Conservation (phyloP, 768 basidiomycete genomes). For the Gautieria morchelliformis region DNA sequence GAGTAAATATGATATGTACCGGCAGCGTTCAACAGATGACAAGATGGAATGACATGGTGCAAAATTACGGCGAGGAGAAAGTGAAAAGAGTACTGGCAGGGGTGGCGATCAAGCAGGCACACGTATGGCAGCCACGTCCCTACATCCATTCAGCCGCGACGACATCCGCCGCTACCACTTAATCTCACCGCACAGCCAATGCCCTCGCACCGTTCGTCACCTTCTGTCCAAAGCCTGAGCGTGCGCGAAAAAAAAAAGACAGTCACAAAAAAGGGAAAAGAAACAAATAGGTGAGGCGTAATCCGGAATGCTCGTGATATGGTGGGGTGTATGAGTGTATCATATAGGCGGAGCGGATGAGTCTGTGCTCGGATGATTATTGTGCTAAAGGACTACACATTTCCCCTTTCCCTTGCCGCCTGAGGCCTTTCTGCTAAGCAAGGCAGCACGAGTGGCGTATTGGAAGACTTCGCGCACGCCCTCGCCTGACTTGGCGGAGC, state of each 20-base stretch:
- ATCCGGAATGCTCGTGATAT: background rate
- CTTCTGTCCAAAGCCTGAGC: background rate
- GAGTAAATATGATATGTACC: no score
- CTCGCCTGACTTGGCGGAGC: constrained; percentile 92
- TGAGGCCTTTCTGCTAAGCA: constrained; percentile 41
- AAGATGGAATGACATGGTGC: no score
- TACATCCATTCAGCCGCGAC: no score
- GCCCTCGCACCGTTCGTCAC: background rate
- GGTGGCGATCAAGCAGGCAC: no score
- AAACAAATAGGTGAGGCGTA: background rate
- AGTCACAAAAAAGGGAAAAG: background rate
- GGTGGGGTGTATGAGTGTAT: background rate
- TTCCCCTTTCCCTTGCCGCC: constrained; percentile 14
- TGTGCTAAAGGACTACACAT: constrained; percentile 15
- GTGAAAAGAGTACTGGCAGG: no score
- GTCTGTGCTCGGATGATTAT: background rate
- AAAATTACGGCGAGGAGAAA: no score
- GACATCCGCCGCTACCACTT: no score
- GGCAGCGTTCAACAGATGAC: no score
- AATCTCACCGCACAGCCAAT: background rate
- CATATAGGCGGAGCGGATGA: background rate
- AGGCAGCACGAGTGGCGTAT: constrained; percentile 88
- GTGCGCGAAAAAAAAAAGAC: background rate
- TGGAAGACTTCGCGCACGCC: constrained; percentile 99
- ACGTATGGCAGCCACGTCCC: no score